Base-by-base conservation (phyloP, 225 moss, liverwort and hornwort species). In the Ulota crispa region DNA sequence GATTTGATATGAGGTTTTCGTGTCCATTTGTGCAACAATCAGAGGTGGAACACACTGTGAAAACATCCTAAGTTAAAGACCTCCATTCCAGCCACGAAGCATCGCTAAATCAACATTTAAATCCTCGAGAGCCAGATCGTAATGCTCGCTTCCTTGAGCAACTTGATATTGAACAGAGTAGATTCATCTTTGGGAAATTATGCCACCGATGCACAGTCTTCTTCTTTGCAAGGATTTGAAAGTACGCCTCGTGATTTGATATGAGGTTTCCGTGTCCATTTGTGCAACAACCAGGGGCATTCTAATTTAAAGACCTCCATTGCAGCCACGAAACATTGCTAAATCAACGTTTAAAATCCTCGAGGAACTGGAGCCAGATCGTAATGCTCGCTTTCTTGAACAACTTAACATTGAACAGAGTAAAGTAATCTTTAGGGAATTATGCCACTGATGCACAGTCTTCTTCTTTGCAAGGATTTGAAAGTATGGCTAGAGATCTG, bases 281-380 rank as follows among this genome's bases (percentile, higher is more conserved):
- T 60, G 19, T 52, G 27, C 31, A n/a, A 6, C 3, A 47, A 31
- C 50, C 32, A 32, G 23, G 2, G 19, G 31, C 19, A 6, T 31
- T 39, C 31, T 13, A 41, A 7, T 10, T 30, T 75, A 39, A 50
- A 59, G 2, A 21, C 19, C 9, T 65, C 24, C 64, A 43, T 4
- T 16, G 3, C 4, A 32, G 32, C 32, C 32, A 32, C 32, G 32
- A 32, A 39, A 39, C 0, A 72, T 71, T 13, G 4, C 37, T 67
- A 7, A 24, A 63, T 77, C 24, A 8, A 28, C 26, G 24, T 47
- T 55, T 30, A 11, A 11, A 11, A 24, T 53, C n/a, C 6, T 57
- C 0, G 0, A 75, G 3, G 2, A 8, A 4, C 0, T 60, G 0
- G 1, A 75, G 0, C 20, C 3, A 10, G 10, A 37, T 36, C 36